phyloP scores from a whole-genome alignment of 139 green algal genomes.

The Asterochloris erici region DNA sequence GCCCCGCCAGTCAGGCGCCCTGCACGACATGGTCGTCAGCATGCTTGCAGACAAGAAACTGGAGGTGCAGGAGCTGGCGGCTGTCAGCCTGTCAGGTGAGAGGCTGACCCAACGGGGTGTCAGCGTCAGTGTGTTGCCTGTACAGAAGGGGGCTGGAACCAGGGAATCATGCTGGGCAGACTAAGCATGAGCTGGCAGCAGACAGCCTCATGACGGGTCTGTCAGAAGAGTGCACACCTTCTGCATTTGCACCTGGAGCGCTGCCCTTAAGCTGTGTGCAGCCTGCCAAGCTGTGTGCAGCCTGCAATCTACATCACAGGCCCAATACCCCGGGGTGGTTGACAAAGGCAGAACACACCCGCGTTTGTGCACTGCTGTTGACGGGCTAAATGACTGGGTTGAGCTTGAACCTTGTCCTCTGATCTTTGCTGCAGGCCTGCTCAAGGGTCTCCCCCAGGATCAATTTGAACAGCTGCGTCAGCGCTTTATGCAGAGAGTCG shows the following conservation, averaged over 20 bases:
- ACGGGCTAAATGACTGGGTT: too few species aligned
- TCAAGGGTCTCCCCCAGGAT: conserved; percentile 12
- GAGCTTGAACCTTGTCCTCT: not conserved
- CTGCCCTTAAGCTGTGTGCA: not conserved
- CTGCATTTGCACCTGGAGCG: not conserved
- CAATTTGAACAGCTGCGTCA: conserved; percentile 35
- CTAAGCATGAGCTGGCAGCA: too few species aligned
- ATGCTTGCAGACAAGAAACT: conserved; percentile 71
- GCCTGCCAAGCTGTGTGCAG: too few species aligned
- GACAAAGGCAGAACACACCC: too few species aligned
- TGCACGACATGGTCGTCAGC: conserved; percentile 40
- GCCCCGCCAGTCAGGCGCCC: not conserved
- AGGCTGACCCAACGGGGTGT: too few species aligned
- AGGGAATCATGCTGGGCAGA: too few species aligned
- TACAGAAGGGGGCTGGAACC: too few species aligned
- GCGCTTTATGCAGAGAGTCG: conserved; percentile 37
- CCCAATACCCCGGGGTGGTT: too few species aligned
- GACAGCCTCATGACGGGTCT: not conserved
- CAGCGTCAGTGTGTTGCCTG: too few species aligned
- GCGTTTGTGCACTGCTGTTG: too few species aligned
- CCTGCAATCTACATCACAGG: too few species aligned
- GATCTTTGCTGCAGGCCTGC: not conserved
- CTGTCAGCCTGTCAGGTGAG: conserved; percentile 67
- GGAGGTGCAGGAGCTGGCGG: conserved; percentile 66
- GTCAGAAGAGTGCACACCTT: not conserved